phyloP scores from a whole-genome alignment of 306 rosid species.

The Casuarina equisetifolia region DNA sequence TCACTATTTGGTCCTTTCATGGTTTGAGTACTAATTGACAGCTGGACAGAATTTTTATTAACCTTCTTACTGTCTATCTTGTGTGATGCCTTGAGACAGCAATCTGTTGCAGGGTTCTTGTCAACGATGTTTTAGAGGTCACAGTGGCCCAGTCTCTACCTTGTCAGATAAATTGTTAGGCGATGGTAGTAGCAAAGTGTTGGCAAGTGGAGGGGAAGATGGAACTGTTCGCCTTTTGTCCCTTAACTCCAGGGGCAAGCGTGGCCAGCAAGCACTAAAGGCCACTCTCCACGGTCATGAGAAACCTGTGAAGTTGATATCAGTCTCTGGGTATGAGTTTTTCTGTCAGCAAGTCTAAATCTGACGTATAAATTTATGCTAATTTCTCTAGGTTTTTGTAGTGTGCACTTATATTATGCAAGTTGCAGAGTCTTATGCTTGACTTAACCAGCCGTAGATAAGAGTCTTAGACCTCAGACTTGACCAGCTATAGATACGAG shows the following conservation, averaged over 20 bases:
- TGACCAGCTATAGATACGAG: background rate
- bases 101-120: constrained; percentile 50
- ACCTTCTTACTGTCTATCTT: background rate
- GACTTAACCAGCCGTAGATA: background rate
- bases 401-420: background rate
- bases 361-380: background rate
- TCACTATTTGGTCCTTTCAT: background rate
- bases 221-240: constrained; percentile 91
- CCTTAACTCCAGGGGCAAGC: constrained; percentile 58
- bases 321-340: constrained; percentile 76
- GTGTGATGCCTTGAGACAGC: background rate
- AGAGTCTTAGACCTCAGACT: background rate
- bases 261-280: constrained; percentile 65
- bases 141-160: constrained; percentile 73
- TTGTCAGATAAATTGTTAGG: constrained; percentile 77
- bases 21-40: background rate
- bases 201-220: constrained; percentile 98
- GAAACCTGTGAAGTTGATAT: constrained; percentile 61
- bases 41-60: constrained; percentile 15
- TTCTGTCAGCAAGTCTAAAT: background rate
- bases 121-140: constrained; percentile 73
- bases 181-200: constrained; percentile 55
- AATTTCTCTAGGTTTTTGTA: background rate
- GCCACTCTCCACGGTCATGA: constrained; percentile 83
- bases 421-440: background rate